Percentiles rank a stretch among this genome's conserved stretches.
phyloP scores from a whole-genome alignment of 805 yeast species.

The Cyberlindnera americana region DNA sequence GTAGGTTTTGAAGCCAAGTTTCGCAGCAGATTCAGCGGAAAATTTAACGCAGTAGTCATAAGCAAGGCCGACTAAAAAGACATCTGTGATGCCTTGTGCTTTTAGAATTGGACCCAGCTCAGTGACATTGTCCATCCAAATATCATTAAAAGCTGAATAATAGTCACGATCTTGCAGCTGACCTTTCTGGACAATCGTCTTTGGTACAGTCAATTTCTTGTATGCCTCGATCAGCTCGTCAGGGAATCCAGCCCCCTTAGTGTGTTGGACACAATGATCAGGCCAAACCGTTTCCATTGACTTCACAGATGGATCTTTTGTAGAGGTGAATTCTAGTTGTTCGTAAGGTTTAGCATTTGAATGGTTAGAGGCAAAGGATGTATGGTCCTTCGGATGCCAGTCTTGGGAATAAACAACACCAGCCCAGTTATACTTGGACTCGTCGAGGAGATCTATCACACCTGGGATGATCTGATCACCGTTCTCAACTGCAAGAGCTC shows the following conservation, averaged over 20 bases:
- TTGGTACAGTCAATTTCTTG: conserved; percentile 33
- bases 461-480: conserved; percentile 58
- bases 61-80: conserved; percentile 78
- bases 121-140: conserved; percentile 70
- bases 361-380: conserved; percentile 78
- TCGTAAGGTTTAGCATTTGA: conserved; percentile 46
- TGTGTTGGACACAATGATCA: conserved; percentile 77
- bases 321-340: conserved; percentile 45
- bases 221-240: conserved; percentile 38
- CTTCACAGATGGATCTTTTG: conserved; percentile 34
- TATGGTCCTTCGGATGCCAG: conserved; percentile 82
- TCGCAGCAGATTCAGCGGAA: conserved; percentile 68
- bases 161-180: conserved; percentile 69
- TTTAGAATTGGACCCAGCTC: conserved; percentile 51
- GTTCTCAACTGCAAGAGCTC: conserved; percentile 66
- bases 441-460: conserved; percentile 45
- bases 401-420: conserved; percentile 73
- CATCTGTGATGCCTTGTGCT: conserved; percentile 48
- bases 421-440: conserved; percentile 48
- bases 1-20: conserved; percentile 57
- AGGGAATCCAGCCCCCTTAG: conserved; percentile 65
- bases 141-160: conserved; percentile 82
- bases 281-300: conserved; percentile 72
- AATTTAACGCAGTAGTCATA: conserved; percentile 81
- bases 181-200: conserved; percentile 65